Base-by-base conservation (phyloP, 2,329 filamentous ascomycete species). In the Didymella keratinophila region DNA sequence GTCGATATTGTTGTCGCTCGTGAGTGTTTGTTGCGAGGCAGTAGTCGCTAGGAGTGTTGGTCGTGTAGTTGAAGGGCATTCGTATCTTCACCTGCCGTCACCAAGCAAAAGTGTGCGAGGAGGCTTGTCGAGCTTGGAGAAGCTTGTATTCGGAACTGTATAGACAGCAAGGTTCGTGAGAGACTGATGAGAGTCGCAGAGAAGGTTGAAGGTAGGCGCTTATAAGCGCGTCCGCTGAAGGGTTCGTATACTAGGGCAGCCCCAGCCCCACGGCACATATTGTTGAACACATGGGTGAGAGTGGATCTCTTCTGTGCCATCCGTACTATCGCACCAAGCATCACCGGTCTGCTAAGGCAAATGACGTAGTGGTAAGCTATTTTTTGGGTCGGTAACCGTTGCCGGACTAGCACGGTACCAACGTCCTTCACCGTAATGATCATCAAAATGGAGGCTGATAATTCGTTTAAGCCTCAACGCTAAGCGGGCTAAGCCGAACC, bases 101-200 rank as follows among this genome's bases (percentile, higher is more conserved):
- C 58, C 43, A 37, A 68, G 65, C 51, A 65, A 52, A 44, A 42
- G 36, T 63, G 60, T 45, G 56, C 52, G 44, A 51, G 56, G 59
- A 68, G 57, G 62, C 64, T 63, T 66, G 62, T 64, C 56, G 66
- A 62, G 65, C 62, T 67, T 64, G 63, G 58, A 57, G 63, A 68
- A 63, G 69, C 64, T 70, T 70, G 62, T 68, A 65, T 68, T 67
- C 58, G 42, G 45, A 10, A 36, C 47, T 58, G 61, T 52, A 23
- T 54, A 50, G 45, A 56, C 49, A 53, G 44, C 54, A 36, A 18
- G 21, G 7, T 32, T 42, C 37, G 47, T 41, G 25, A 50, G 34
- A 42, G 47, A 36, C 25, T 18, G 39, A 41, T n/a, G 18, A 45
- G 39, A 49, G 44, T 58, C 25, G 56, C 25, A 39, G 48, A 37